Evolutionary conservation across 2,329 filamentous ascomycete species (phyloP), one percentile per base, ranked within the genome.

Genomic region (Dactylellina sp.): DNA sequence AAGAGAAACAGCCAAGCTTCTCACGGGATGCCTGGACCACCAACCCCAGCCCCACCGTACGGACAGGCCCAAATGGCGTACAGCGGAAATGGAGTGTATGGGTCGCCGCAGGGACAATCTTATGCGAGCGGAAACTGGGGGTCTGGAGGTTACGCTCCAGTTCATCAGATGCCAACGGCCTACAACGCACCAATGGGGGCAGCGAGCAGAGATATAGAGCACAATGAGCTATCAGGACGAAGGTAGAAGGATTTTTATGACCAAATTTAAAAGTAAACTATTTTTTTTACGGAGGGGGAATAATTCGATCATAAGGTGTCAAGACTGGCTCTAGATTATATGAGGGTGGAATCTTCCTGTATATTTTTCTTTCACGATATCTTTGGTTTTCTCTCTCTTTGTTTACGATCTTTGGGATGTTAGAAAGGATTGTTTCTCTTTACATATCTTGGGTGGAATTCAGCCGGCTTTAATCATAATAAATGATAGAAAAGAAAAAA

Each of bases 181-280:
- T 74, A 74, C 37, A 66, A 32, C 52, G 32, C 70, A 11, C 61
- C 70, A 7, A 42, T 66, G 28, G 70, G 59, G n/a, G 70, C 60
- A 7, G 55, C 61, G 5, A 74, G 62, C 18, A 59, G 70, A 22
- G 70, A 57, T 4, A 20, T 47, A 1, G 53, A 65, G 25, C 39
- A 42, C 1, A 72, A 28, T 25, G 47, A 74, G 18, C 14, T 74
- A 20, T 53, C 32, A 7, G 68, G 50, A 24, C 68, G 65, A 40
- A 49, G 50, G 57, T 65, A 60, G 28, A 49, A 42, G 32, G 35
- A 49, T 32, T 32, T 32, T 32, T 32, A 32, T 32, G 28, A 32
- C 28, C 28, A 46, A 25, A 60, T 50, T 4, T 24, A 22, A 11
- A 16, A 59, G 16, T 22, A 11, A 16, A 59, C 12, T 22, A 32